phyloP scores from a whole-genome alignment of 768 basidiomycete species.

The Mycena maculata region DNA sequence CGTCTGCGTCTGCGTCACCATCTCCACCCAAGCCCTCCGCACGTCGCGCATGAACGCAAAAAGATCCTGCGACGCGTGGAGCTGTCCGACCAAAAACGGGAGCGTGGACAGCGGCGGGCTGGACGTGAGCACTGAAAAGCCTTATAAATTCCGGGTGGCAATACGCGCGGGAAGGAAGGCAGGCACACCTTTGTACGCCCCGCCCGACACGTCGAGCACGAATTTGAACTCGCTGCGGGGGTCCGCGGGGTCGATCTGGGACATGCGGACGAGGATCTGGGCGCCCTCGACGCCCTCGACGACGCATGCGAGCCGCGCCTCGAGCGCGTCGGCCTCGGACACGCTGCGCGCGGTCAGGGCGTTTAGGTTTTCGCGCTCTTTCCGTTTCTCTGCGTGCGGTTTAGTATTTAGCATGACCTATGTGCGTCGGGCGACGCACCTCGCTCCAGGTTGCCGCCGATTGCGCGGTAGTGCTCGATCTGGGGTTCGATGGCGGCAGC shows the following conservation, averaged over 20 bases:
- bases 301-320: constrained; percentile 62
- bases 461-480: constrained; percentile 76
- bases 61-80: constrained; percentile 78
- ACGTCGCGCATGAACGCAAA: constrained; percentile 77
- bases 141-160: neutral
- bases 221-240: constrained; percentile 75
- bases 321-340: constrained; percentile 64
- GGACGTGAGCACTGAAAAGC: constrained; percentile 81
- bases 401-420: neutral
- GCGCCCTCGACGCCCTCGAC: constrained; percentile 84
- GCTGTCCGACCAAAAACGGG: constrained; percentile 72
- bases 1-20: constrained; percentile 33
- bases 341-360: constrained; percentile 62
- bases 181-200: constrained; percentile 75
- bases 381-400: constrained; percentile 65
- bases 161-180: neutral
- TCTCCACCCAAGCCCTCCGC: constrained; percentile 62
- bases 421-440: constrained; percentile 53
- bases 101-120: constrained; percentile 77
- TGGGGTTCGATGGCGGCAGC: constrained; percentile 70
- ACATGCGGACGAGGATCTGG: constrained; percentile 79
- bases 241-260: constrained; percentile 68
- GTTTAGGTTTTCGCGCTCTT: constrained; percentile 69
- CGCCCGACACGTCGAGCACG: constrained; percentile 77
- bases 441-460: constrained; percentile 70